Conservation (phyloP, 768 basidiomycete species). For the Dendrothele bispora region DNA sequence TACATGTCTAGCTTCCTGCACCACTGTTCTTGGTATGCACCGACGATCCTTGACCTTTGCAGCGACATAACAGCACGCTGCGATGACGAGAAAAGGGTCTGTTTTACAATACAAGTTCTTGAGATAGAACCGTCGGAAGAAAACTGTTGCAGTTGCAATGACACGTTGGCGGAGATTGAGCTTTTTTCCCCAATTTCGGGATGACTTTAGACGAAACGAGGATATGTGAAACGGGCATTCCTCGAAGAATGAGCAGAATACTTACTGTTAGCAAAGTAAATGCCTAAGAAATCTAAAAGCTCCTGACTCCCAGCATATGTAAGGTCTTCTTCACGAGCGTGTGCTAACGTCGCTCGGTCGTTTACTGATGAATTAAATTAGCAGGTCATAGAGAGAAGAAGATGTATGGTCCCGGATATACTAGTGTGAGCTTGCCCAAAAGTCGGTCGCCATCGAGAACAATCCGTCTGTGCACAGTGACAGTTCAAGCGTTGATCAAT, state of each 20-base stretch:
- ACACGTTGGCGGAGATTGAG: constrained; percentile 83
- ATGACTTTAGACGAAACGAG: constrained; percentile 52
- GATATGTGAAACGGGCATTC: background rate
- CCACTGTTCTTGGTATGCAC: constrained; percentile 91
- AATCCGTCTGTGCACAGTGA: too few relatives aligned
- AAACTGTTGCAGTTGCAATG: constrained; percentile 91
- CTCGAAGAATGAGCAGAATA: constrained; percentile 2
- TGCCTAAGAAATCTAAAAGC: constrained; percentile 73
- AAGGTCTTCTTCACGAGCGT: constrained; percentile 76
- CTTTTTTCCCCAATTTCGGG: constrained; percentile 82
- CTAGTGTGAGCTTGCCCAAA: constrained; percentile 92
- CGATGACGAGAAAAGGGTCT: constrained; percentile 89
- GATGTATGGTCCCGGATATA: constrained; percentile 32
- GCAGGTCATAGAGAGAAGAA: too few relatives aligned
- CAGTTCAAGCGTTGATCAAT: too few relatives aligned
- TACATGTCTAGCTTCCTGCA: constrained; percentile 84
- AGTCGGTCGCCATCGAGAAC: constrained; percentile 83
- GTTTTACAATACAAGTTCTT: constrained; percentile 96
- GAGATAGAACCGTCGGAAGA: constrained; percentile 92
- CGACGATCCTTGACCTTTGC: constrained; percentile 97
- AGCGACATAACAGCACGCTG: constrained; percentile 93
- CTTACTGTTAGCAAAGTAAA: constrained; percentile 86
- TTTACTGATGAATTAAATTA: too few relatives aligned
- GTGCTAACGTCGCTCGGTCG: constrained; percentile 72
- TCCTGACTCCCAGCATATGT: constrained; percentile 79